These are phyloP conservation scores for Pleodorina starrii DNA, from an alignment of 139 green algal genomes.

Conservation along the genomic window DNA sequence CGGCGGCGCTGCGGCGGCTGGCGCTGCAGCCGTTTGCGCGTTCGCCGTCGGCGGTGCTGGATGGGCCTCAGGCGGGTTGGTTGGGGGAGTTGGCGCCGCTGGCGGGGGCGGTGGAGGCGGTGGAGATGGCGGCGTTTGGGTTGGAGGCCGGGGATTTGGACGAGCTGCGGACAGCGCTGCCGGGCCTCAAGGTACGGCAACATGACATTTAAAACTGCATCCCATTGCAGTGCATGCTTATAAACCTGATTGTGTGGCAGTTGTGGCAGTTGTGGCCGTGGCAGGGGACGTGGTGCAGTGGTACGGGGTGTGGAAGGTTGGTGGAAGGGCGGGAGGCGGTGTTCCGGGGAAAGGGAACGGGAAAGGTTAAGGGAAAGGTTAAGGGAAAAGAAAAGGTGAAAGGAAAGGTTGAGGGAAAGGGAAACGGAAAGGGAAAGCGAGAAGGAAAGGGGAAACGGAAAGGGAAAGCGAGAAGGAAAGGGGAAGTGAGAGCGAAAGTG, in stretches of 20 bases:
- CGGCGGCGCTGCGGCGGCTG: not conserved
- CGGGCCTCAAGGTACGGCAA: not conserved
- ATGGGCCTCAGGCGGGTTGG: constrained; percentile 19
- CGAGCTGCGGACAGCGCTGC: not conserved
- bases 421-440: not conserved
- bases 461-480: not conserved
- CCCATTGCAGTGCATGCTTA: too few relatives aligned
- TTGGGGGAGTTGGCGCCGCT: constrained; percentile 29
- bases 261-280: not conserved
- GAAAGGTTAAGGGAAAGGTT: not conserved
- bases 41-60: not conserved
- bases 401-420: not conserved
- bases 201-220: not conserved
- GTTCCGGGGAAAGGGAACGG: not conserved
- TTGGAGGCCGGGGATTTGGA: not conserved
- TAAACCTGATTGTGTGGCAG: not conserved
- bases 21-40: constrained; percentile 10
- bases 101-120: not conserved
- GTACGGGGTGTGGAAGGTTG: too few relatives aligned
- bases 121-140: not conserved
- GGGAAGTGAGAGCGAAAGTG: not conserved
- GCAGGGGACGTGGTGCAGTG: not conserved
- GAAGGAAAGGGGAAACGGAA: not conserved
- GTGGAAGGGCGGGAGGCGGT: too few relatives aligned
- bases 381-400: not conserved